Percentiles rank a stretch among this genome's conserved stretches.
Evolutionary conservation across 2,329 filamentous ascomycete species (phyloP).

Genomic region (Lasiodiplodia theobromae): DNA sequence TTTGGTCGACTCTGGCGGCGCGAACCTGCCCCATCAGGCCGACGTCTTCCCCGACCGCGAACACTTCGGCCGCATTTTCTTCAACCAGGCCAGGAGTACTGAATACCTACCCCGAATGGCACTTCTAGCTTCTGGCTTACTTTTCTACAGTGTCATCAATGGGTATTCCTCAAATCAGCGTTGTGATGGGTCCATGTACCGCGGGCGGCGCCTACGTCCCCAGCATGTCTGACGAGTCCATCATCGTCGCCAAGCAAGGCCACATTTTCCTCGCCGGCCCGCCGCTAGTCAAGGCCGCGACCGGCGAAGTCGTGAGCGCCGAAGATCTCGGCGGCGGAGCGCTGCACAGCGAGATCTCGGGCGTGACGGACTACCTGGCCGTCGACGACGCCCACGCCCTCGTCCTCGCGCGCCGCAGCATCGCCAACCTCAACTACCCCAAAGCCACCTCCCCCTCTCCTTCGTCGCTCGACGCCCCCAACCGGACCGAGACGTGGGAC

Average conservation of each 20-base stretch:
- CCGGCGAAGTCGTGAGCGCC: conserved; percentile 87
- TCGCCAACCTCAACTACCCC: conserved; percentile 92
- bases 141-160: conserved; percentile 69
- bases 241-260: conserved; percentile 95
- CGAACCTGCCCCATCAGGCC: conserved; percentile 92
- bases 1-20: conserved; percentile 93
- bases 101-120: not conserved
- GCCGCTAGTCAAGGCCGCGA: conserved; percentile 93
- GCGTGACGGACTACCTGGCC: conserved; percentile 93
- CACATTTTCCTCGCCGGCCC: conserved; percentile 97
- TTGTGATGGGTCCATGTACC: conserved; percentile 97
- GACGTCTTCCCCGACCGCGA: conserved; percentile 95
- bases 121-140: not conserved
- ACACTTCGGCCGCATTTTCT: conserved; percentile 97
- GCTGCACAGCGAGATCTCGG: conserved; percentile 88
- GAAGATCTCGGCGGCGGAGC: conserved; percentile 91
- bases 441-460: not conserved
- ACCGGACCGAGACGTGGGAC: conserved; percentile 56
- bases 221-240: conserved; percentile 96
- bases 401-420: conserved; percentile 80
- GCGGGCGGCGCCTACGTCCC: conserved; percentile 95
- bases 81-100: conserved; percentile 85
- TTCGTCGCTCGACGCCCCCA: conserved; percentile 44
- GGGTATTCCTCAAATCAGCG: conserved; percentile 90
- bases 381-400: conserved; percentile 94